phyloP scores from a whole-genome alignment of 306 rosid species.

The Comarum palustre region DNA sequence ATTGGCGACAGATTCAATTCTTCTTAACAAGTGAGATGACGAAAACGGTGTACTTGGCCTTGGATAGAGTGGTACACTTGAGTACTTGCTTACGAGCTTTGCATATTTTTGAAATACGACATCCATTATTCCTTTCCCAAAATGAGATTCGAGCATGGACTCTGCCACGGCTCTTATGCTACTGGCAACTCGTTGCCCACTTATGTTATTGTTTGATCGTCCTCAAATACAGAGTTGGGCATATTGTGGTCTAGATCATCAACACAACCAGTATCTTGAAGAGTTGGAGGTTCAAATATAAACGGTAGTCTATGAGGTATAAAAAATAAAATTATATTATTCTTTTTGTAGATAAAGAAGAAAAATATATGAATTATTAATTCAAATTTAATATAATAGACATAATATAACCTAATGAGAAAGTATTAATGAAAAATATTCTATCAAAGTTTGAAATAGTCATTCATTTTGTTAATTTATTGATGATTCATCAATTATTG shows the following conservation, averaged over 20 bases:
- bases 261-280: neutral
- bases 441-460: no score
- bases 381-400: no score
- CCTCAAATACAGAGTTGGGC: neutral
- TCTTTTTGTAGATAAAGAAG: no score
- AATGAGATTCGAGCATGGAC: conserved; percentile 56
- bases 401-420: no score
- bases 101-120: conserved; percentile 37
- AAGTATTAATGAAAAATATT: no score
- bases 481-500: no score
- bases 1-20: no score
- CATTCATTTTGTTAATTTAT: no score
- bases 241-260: neutral
- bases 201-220: neutral
- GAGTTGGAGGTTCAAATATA: no score
- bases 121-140: conserved; percentile 48
- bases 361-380: no score
- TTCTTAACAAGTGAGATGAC: conserved; percentile 48
- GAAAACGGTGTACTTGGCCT: conserved; percentile 46
- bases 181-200: conserved; percentile 45
- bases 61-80: conserved; percentile 6
- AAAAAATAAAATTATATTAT: no score
- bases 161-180: conserved; percentile 61
- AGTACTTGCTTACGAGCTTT: conserved; percentile 34
- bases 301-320: no score